Evolutionary conservation across 2,329 filamentous ascomycete species (phyloP).

Genomic region (Aureobasidium subglaciale): DNA sequence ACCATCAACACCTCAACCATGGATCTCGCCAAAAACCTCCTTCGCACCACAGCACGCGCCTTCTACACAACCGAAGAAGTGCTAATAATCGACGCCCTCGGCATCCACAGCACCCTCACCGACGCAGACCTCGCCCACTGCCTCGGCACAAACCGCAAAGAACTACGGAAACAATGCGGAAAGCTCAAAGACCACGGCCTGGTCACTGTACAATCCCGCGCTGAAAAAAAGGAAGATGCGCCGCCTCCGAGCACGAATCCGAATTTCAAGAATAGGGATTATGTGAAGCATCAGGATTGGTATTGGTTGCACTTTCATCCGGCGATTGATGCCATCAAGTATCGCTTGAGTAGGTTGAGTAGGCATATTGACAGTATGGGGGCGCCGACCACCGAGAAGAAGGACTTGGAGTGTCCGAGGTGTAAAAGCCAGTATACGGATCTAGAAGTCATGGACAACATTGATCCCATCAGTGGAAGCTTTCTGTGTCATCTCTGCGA

Average conservation of each 20-base stretch:
- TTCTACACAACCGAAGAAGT: conserved; percentile 84
- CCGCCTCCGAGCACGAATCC: conserved; percentile 16
- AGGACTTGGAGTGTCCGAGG: conserved; percentile 78
- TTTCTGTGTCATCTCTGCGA: conserved; percentile 81
- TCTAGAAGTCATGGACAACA: conserved; percentile 77
- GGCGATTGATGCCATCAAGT: conserved; percentile 94
- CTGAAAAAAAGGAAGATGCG: conserved; percentile 29
- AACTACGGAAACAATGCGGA: conserved; percentile 82
- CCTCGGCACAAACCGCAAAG: conserved; percentile 84
- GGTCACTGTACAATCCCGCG: conserved; percentile 62
- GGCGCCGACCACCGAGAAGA: conserved; percentile 71
- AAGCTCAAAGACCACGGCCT: conserved; percentile 81
- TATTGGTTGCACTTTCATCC: conserved; percentile 96
- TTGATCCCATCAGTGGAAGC: conserved; percentile 43
- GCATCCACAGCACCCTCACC: conserved; percentile 66
- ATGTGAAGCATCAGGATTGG: conserved; percentile 59
- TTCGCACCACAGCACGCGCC: conserved; percentile 77
- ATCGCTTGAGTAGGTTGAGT: conserved; percentile 79
- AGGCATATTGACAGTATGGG: conserved; percentile 81
- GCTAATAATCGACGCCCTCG: conserved; percentile 71
- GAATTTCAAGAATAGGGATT: conserved; percentile 28
- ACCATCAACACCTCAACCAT: conserved; percentile 22
- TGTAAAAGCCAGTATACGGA: conserved; percentile 84
- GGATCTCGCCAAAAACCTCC: conserved; percentile 66
- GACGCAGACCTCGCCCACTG: conserved; percentile 83